These are phyloP conservation scores for Citrus trifoliata DNA, from an alignment of 345 rosid species.

Conservation along the genomic window DNA sequence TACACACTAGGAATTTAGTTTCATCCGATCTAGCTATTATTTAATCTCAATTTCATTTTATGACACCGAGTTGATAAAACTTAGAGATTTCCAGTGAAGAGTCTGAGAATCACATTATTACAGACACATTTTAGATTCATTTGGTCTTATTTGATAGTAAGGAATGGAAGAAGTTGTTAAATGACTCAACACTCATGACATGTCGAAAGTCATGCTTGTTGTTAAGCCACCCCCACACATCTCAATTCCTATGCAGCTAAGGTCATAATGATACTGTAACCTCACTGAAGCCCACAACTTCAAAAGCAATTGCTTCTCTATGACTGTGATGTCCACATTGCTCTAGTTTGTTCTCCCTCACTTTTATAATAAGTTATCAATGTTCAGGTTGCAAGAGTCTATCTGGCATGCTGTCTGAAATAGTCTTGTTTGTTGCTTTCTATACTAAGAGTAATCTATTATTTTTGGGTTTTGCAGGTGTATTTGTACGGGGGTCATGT, in stretches of 20 bases:
- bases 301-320: not conserved
- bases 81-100: not conserved
- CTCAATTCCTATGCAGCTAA: not conserved
- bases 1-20: not conserved
- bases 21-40: not conserved
- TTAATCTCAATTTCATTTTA: not conserved
- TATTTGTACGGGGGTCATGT: conserved; percentile 86
- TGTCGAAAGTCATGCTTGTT: not conserved
- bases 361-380: not conserved
- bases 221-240: not conserved
- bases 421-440: not conserved
- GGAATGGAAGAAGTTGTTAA: not conserved
- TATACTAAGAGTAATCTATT: not conserved
- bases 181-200: not conserved
- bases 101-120: not conserved
- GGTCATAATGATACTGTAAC: not conserved
- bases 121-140: not conserved
- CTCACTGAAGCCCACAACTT: not conserved
- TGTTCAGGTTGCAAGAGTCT: not conserved
- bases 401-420: not conserved
- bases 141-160: not conserved
- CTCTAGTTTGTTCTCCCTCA: not conserved
- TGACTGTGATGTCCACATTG: not conserved
- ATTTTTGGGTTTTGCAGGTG: conserved; percentile 43
- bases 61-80: not conserved